Evolutionary conservation across 257 asterid genomes (phyloP).

Genomic region (Phtheirospermum japonicum): DNA sequence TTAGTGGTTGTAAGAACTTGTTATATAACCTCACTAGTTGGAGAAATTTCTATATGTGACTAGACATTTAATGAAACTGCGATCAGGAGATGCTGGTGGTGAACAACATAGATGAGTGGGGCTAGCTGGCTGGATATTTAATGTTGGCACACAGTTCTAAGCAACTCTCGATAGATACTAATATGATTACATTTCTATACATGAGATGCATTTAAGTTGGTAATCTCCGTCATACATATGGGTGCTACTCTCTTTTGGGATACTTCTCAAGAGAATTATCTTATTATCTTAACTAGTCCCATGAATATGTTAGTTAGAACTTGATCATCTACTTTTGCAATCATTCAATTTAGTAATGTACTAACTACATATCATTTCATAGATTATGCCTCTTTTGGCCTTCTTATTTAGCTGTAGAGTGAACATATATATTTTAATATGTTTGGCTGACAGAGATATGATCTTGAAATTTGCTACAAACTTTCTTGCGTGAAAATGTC

Average conservation of each 20-base stretch:
- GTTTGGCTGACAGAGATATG: background rate
- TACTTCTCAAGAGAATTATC: background rate
- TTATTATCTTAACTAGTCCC: background rate
- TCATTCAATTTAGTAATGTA: background rate
- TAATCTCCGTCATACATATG: background rate
- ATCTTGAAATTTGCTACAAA: constrained; percentile 9
- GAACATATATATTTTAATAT: constrained; percentile 2
- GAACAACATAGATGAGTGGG: constrained; percentile 1
- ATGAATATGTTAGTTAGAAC: background rate
- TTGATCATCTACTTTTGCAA: background rate
- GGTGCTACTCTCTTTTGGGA: too few species aligned
- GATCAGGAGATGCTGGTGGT: background rate
- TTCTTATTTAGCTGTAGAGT: background rate
- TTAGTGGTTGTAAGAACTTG: background rate
- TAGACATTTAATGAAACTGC: background rate
- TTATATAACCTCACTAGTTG: background rate
- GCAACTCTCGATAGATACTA: background rate
- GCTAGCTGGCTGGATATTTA: background rate
- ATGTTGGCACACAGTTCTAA: background rate
- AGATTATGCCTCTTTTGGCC: constrained; percentile 5
- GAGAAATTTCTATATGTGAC: background rate
- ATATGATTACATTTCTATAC: background rate
- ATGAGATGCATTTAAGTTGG: background rate
- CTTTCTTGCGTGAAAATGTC: background rate
- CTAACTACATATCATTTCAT: background rate